Evolutionary conservation across 1,284 basidiomycete genomes (phyloP).

Genomic region (Irpex sp.): DNA sequence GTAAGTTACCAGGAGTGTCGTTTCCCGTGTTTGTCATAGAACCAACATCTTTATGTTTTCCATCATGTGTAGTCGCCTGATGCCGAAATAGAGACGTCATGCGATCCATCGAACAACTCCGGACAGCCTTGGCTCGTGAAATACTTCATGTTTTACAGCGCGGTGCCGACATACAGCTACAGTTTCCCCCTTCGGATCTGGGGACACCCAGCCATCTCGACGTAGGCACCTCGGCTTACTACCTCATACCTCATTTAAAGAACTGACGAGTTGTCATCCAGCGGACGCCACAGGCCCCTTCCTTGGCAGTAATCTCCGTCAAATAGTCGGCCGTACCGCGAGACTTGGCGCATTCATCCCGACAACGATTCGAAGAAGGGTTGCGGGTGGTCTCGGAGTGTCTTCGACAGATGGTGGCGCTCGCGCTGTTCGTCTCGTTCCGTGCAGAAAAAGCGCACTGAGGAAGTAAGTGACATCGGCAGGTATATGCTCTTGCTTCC

Average conservation of each 20-base stretch:
- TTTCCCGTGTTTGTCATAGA: background rate
- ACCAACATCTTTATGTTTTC: background rate
- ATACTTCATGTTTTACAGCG: slow-evolving; percentile 20
- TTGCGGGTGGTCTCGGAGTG: slow-evolving; percentile 15
- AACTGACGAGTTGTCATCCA: slow-evolving; percentile 19
- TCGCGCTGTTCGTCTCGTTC: slow-evolving; percentile 13
- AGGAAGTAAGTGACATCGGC: slow-evolving; percentile 16
- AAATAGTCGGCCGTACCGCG: slow-evolving; percentile 34
- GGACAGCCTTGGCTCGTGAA: slow-evolving; percentile 15
- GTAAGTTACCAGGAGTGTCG: slow-evolving; percentile 23
- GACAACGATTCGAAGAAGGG: slow-evolving; percentile 18
- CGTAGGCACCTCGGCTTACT: slow-evolving; percentile 36
- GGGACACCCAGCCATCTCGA: slow-evolving; percentile 46
- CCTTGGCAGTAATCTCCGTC: slow-evolving; percentile 43
- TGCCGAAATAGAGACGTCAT: slow-evolving; percentile 47
- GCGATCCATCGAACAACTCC: slow-evolving; percentile 27
- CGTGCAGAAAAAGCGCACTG: slow-evolving; percentile 23
- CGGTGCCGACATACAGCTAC: slow-evolving; percentile 22
- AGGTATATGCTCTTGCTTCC: slow-evolving; percentile 4
- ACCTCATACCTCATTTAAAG: background rate
- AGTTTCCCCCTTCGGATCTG: slow-evolving; percentile 41
- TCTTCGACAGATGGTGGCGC: slow-evolving; percentile 18
- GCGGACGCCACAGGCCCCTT: slow-evolving; percentile 54
- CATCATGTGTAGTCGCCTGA: slow-evolving; percentile 50
- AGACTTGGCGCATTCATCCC: slow-evolving; percentile 27